Base-by-base conservation (phyloP, 805 yeast species). In the Wickerhamiella lipophila region DNA sequence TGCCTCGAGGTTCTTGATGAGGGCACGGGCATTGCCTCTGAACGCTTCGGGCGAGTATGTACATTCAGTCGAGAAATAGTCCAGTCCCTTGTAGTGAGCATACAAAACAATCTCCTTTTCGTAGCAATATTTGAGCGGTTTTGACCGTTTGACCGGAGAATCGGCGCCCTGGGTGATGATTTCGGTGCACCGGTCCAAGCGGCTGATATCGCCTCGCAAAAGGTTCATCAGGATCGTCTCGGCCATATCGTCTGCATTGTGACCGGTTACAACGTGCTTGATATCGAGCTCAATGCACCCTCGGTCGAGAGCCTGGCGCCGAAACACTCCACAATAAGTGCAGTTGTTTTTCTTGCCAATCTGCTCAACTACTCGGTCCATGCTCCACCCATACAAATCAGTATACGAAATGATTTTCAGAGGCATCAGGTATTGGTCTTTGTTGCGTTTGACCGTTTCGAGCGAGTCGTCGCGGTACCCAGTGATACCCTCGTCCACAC, bases 231-330 rank as follows among this genome's bases (percentile, higher is more conserved):
- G 66, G 3, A 92, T 95, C 0, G 99, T 92, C 60, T 92, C 99
- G 1, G 99, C 99, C 85, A 92, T 83, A 66, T 92, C 99, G 64
- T 92, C 99, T 0, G 99, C 99, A 64, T 92, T 92, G 65, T 92
- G 99, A 2, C 99, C 99, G 0, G 99, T 92, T 1, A 92, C 94
- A 27, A 92, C 92, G 65, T 92, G 99, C 48, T 74, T 72, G 46
- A 92, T 87, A 0, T 81, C 86, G 21, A 89, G 66, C 60, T 80
- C 82, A 9, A 83, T 79, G 2, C 97, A 96, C 1, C 98, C 99
- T 56, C 99, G 72, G 64, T 92, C 99, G 43, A 92, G 67, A 0
- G 98, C 96, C 66, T 92, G 99, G 56, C 99, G 75, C 65, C 99
- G 73, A 50, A 92, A 77, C 6, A 92, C 98, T 45, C 99, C 99